Base-by-base conservation (phyloP, 169 alveolate genomes). In the Plasmodium relictum region DNA sequence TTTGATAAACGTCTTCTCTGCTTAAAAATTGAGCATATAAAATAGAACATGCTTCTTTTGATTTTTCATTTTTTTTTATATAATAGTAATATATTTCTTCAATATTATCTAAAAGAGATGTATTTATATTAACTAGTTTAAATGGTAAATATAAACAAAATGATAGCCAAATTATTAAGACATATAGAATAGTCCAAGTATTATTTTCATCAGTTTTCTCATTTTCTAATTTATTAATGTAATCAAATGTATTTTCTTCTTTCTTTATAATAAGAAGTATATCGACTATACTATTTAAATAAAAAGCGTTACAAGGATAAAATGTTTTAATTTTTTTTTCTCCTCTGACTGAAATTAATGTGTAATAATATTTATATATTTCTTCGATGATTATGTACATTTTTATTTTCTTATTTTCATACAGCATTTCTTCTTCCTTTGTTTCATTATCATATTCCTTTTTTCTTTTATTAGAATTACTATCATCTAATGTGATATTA, bases 21-120 rank as follows among this genome's bases (percentile, higher is more conserved):
- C 80, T 48, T 66, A 78, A 50, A 78, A 78, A 78, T 16, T 78
- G 80, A 0, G 89, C 7, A 78, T 78, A 78, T 42, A 78, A 14
- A 10, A 78, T 48, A 31, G 89, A 78, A 63, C 89, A 78, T 0
- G 89, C 89, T 39, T 78, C 89, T 58, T 78, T 78, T 42, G 89
- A 54, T 66, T 78, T 78, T 16, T 78, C 89, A 58, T 78, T 63
- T 70, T 65, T 63, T 70, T 56, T 58, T 24, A 78, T 59, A 70
- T 78, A 78, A 70, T 78, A 78, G 59, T 65, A 78, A 78, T 50
- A 78, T 65, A 78, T 78, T 65, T 78, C 89, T 48, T 78, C 69
- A 68, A 78, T 52, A 16, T 66, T 45, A 37, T 18, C 16, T 66
- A 65, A 59, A 2, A 78, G 65, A 68, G 48, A 31, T n/a, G 22